Percentiles rank a stretch among this genome's conserved stretches.
phyloP scores from a whole-genome alignment of 2,329 filamentous ascomycete species.

The Exutisphaerella laricina region DNA sequence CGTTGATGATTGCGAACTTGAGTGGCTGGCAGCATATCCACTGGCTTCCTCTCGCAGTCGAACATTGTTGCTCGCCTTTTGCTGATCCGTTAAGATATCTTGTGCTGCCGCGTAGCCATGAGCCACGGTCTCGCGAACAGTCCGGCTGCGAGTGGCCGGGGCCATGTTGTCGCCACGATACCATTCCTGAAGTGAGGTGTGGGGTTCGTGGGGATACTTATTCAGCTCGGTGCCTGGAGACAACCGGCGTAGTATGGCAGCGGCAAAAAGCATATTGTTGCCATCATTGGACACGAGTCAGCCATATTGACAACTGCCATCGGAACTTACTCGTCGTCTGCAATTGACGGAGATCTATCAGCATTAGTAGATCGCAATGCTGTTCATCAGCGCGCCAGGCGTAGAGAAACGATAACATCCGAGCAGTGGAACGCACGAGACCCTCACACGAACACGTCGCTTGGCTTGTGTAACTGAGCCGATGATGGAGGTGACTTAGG shows the following conservation, averaged over 20 bases:
- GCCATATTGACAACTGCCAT: too few relatives aligned
- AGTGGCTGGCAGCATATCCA: not conserved
- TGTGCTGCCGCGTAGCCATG: conserved; percentile 3
- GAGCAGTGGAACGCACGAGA: too few relatives aligned
- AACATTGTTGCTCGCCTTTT: not conserved
- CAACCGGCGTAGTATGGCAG: not conserved
- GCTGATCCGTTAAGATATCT: not conserved
- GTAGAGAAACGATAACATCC: too few relatives aligned
- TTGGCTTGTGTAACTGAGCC: too few relatives aligned
- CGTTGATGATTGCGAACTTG: not conserved
- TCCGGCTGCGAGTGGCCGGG: conserved; percentile 11
- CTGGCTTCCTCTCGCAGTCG: conserved; percentile 1
- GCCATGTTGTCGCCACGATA: conserved; percentile 15
- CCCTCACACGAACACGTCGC: too few relatives aligned
- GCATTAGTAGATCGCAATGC: too few relatives aligned
- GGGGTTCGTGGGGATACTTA: not conserved
- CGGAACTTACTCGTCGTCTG: too few relatives aligned
- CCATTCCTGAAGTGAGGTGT: not conserved
- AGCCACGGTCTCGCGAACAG: conserved; percentile 12
- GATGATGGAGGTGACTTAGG: too few relatives aligned
- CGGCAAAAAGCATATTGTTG: not conserved
- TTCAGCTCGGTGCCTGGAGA: not conserved
- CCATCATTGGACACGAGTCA: not conserved
- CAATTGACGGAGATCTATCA: conserved; percentile 1
- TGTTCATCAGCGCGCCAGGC: too few relatives aligned